Conservation (phyloP, 1,139 yeast species). For the Yamadazyma diospyri region DNA sequence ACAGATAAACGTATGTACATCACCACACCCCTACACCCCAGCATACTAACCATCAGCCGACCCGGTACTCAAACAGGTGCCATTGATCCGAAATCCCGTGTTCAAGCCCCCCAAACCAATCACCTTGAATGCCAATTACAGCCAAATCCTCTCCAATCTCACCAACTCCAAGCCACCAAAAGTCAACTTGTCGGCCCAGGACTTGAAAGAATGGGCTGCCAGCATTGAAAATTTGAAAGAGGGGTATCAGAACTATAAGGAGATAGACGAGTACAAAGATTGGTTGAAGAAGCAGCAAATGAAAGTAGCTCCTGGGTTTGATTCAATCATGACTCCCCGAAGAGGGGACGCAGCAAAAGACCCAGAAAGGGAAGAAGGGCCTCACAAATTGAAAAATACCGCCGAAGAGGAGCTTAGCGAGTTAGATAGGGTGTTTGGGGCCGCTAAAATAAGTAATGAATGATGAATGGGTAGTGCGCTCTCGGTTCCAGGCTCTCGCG, state of each 20-base stretch:
- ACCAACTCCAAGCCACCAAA: constrained; percentile 38
- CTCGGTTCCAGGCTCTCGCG: too few relatives aligned
- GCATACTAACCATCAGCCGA: constrained; percentile 37
- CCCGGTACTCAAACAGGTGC: constrained; percentile 51
- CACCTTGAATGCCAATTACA: constrained; percentile 50
- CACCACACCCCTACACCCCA: too few relatives aligned
- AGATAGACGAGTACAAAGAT: constrained; percentile 19
- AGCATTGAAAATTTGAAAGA: constrained; percentile 21
- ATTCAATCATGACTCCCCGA: constrained; percentile 32
- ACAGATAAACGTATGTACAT: constrained; percentile 19
- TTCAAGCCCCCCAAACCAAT: constrained; percentile 58
- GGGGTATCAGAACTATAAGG: constrained; percentile 13
- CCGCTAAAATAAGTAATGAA: constrained; percentile 16
- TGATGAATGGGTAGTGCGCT: too few relatives aligned
- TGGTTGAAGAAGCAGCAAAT: constrained; percentile 37
- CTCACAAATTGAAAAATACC: constrained; percentile 5
- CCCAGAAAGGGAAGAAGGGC: neutral
- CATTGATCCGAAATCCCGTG: constrained; percentile 54
- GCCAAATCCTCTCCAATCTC: constrained; percentile 35
- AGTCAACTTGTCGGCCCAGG: constrained; percentile 25
- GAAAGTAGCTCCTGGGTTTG: constrained; percentile 44
- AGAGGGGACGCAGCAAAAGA: constrained; percentile 5
- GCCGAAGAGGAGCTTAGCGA: constrained; percentile 20
- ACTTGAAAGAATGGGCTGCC: constrained; percentile 27
- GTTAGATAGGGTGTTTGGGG: constrained; percentile 28